Evolutionary conservation across 495 filamentous ascomycete species (phyloP).

Genomic region (Niebla homalea): DNA sequence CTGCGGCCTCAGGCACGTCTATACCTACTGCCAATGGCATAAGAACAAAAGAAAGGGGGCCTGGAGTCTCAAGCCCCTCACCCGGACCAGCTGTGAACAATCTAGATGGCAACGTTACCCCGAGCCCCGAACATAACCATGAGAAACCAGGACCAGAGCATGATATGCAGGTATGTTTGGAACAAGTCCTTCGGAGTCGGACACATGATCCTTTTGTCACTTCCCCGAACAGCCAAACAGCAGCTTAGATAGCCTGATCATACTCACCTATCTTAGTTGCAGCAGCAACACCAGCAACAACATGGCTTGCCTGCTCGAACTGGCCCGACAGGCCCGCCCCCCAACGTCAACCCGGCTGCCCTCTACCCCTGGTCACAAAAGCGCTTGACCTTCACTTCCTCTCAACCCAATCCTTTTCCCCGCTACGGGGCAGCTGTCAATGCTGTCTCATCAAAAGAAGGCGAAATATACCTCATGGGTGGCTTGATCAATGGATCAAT

Average conservation of each 20-base stretch:
- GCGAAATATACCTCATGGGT: slow-evolving; percentile 96
- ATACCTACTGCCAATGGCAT: slow-evolving; percentile 26
- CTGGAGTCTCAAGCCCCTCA: slow-evolving; percentile 37
- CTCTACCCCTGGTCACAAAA: slow-evolving; percentile 96
- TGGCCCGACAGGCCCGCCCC: slow-evolving; percentile 26
- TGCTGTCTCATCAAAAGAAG: slow-evolving; percentile 82
- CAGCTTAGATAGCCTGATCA: not conserved
- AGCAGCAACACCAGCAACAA: slow-evolving; percentile 15
- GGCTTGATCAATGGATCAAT: slow-evolving; percentile 86
- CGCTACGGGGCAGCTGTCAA: slow-evolving; percentile 97
- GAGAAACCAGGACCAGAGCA: slow-evolving; percentile 34
- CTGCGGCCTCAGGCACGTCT: slow-evolving; percentile 28
- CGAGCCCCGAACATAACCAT: slow-evolving; percentile 40
- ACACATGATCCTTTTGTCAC: too few relatives aligned
- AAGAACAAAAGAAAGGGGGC: slow-evolving; percentile 24
- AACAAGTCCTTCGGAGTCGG: not conserved
- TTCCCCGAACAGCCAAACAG: too few relatives aligned
- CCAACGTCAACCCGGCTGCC: slow-evolving; percentile 36
- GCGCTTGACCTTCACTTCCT: slow-evolving; percentile 69
- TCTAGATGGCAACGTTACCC: slow-evolving; percentile 29
- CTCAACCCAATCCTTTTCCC: slow-evolving; percentile 80
- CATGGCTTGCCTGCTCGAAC: not conserved
- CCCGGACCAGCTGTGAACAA: slow-evolving; percentile 53
- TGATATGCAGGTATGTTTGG: slow-evolving; percentile 34
- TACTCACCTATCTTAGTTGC: not conserved